Conservation (phyloP, 768 basidiomycete genomes). For the Lactifluus rugatus region DNA sequence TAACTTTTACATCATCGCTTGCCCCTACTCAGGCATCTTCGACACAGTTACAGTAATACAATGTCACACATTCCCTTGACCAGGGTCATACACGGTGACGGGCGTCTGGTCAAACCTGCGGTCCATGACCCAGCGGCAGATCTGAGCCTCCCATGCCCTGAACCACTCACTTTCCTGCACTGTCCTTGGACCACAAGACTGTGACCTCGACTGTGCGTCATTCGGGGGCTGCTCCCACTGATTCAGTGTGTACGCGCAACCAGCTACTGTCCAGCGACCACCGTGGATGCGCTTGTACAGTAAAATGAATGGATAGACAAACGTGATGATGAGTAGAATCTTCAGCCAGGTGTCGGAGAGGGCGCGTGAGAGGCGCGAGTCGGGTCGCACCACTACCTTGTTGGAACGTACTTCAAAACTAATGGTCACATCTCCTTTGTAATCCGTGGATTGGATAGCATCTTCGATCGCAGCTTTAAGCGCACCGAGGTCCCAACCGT, state of each 20-base stretch:
- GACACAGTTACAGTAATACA: no score
- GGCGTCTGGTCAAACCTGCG: conserved; percentile 8
- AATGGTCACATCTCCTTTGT: conserved; percentile 35
- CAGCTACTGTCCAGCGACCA: conserved; percentile 64
- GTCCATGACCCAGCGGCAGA: no score
- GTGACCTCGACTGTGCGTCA: neutral
- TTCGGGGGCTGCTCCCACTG: conserved; percentile 22
- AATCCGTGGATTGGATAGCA: conserved; percentile 31
- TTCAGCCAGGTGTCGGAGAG: conserved; percentile 64
- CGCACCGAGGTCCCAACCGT: conserved; percentile 41
- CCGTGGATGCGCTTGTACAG: conserved; percentile 61
- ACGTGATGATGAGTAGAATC: conserved; percentile 53
- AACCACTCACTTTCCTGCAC: conserved; percentile 66
- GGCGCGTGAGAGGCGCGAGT: conserved; percentile 52
- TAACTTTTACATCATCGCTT: neutral
- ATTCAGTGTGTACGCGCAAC: conserved; percentile 66
- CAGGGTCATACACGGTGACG: conserved; percentile 8
- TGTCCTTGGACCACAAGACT: conserved; percentile 24
- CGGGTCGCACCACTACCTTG: conserved; percentile 53
- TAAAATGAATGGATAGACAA: no score
- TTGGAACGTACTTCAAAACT: conserved; percentile 38
- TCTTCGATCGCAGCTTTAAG: conserved; percentile 30
- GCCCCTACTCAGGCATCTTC: neutral
- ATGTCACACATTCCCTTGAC: no score
- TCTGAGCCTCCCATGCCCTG: conserved; percentile 58